A percentile compares a stretch with the other conserved stretches of the same genome.
These are phyloP conservation scores for Salix caprea DNA, from an alignment of 345 rosid genomes.

Conservation along the genomic window DNA sequence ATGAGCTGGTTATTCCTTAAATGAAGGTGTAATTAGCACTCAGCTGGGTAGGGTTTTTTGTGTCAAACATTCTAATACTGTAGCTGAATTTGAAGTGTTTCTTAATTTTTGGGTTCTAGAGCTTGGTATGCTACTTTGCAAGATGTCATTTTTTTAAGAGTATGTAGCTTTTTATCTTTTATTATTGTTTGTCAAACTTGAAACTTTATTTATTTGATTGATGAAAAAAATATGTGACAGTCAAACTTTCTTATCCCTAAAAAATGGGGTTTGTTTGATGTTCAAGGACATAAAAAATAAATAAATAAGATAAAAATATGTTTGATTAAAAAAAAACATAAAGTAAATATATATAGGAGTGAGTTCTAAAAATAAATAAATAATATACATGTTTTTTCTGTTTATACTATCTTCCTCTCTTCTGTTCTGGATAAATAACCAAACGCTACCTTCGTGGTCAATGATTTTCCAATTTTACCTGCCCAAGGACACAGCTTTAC, in stretches of 20 bases:
- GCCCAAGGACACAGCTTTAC: background rate
- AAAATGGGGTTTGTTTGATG: background rate
- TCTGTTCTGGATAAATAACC: too few species aligned
- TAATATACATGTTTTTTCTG: too few species aligned
- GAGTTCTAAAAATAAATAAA: too few species aligned
- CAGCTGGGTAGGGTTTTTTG: background rate
- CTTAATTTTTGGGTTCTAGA: background rate
- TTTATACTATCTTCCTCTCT: too few species aligned
- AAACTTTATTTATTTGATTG: background rate
- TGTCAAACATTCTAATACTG: background rate
- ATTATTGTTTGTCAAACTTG: background rate
- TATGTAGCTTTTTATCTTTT: background rate
- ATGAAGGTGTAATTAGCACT: constrained; percentile 1
- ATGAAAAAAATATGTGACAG: background rate
- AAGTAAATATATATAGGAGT: too few species aligned
- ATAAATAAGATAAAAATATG: too few species aligned
- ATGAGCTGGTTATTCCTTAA: constrained; percentile 4
- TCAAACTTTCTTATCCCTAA: background rate
- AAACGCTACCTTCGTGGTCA: too few species aligned
- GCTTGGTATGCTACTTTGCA: background rate
- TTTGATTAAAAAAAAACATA: too few species aligned
- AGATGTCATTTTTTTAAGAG: background rate
- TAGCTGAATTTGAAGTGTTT: background rate
- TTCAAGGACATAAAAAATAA: too few species aligned
- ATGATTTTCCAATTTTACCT: background rate